Evolutionary conservation across 345 rosid genomes (phyloP), one percentile per base, ranked within the genome.

Genomic region (Geranium brycei): DNA sequence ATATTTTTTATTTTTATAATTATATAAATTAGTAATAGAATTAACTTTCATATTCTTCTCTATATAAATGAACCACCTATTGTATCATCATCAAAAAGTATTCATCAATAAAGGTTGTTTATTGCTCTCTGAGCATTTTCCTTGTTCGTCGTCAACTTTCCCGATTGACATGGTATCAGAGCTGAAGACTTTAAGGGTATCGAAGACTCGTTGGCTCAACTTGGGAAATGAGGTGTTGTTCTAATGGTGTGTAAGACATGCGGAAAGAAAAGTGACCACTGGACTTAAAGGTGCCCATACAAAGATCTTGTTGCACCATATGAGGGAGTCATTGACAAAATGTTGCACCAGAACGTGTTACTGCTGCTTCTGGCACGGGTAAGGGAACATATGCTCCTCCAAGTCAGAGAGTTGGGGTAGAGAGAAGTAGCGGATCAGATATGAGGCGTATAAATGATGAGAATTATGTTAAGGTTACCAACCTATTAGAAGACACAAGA

Each of bases 361-460:
- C 87, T 70, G 75, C 76, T 15, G 58, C 80, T 64, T 82, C 71
- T 17, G 58, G 75, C 31, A 31, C 77, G 1, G 68, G 78, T 63
- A 88, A 88, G 76, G 76, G 75, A 4, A 72, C 96, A 13, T 89
- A 89, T 70, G 85, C 87, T 65, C 93, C 96, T 6, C 96, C 91
- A 0, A 79, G 93, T 66, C 75, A 80, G 83, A 87, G 97, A 71
- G 71, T 72, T 0, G 98, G 95, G 61, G 90, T 84, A 3, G 91
- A 87, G 71, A 84, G 85, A 74, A 55, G 62, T 55, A 74, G 62
- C 23, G 91, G 93, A 69, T 76, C 95, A 1, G 98, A 89, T 68
- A 87, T 87, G 93, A 87, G 93, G 72, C 78, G 95, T 30, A 84
- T 95, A 79, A 87, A 92, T 55, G 95, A 89, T 41, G 93, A 89